A percentile compares a stretch with the other conserved stretches of the same genome.
Evolutionary conservation across 345 rosid genomes (phyloP).

Genomic region (Salix suchowensis): DNA sequence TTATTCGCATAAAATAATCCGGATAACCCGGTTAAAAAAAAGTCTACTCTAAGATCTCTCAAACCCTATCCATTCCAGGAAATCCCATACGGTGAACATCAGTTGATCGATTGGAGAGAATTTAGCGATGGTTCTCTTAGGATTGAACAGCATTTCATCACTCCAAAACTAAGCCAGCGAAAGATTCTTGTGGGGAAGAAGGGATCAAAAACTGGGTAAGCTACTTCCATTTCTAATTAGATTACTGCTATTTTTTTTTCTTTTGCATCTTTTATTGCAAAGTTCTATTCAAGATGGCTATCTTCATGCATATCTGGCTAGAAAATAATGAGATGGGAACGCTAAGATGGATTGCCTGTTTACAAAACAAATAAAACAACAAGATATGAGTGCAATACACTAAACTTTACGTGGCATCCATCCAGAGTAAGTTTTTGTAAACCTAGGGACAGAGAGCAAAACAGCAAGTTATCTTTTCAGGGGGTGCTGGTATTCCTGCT

Average conservation of each 20-base stretch:
- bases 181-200: slow-evolving; percentile 91
- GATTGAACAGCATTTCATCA: slow-evolving; percentile 82
- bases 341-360: neutral
- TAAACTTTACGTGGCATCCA: neutral
- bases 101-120: slow-evolving; percentile 84
- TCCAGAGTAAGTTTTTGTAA: neutral
- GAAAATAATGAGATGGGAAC: neutral
- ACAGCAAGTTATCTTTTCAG: neutral
- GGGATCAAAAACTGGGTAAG: slow-evolving; percentile 79
- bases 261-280: neutral
- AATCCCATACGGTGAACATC: slow-evolving; percentile 77
- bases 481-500: neutral
- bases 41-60: neutral
- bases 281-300: neutral
- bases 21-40: no score
- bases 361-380: no score
- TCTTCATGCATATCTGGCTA: neutral
- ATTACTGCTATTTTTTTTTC: neutral
- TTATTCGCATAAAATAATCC: no score
- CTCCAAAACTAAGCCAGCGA: slow-evolving; percentile 72
- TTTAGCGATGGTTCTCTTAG: slow-evolving; percentile 76
- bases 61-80: slow-evolving; percentile 42
- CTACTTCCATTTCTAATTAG: neutral
- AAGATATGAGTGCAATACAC: neutral
- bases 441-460: neutral